Conservation (phyloP, 768 basidiomycete genomes). For the Omphalotus guepiniiformis region DNA sequence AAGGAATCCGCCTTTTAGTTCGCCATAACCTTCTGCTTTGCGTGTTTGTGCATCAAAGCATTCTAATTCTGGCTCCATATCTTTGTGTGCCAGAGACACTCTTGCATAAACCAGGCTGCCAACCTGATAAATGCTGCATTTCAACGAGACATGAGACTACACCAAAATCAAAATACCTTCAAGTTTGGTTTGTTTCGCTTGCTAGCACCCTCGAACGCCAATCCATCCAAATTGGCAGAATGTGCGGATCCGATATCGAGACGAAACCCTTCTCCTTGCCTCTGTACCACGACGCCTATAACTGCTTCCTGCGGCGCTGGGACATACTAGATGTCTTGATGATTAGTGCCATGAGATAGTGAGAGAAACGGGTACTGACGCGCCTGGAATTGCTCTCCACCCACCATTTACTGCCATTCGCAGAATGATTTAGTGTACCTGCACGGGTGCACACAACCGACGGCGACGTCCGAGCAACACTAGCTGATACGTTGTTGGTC, state of each 20-base stretch:
- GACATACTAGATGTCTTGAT: constrained; percentile 60
- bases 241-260: constrained; percentile 94
- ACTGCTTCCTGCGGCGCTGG: constrained; percentile 89
- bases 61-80: constrained; percentile 97
- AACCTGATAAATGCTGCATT: constrained; percentile 47
- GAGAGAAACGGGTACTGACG: constrained; percentile 49
- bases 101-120: constrained; percentile 90
- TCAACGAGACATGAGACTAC: not conserved
- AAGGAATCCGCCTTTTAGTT: constrained; percentile 86
- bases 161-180: constrained; percentile 48
- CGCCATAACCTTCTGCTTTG: constrained; percentile 91
- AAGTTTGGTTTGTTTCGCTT: constrained; percentile 93
- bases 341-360: constrained; percentile 1
- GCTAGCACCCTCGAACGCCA: constrained; percentile 95
- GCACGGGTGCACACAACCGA: constrained; percentile 60
- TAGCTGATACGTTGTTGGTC: constrained; percentile 24
- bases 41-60: constrained; percentile 93
- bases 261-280: constrained; percentile 85
- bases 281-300: constrained; percentile 75
- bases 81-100: constrained; percentile 89
- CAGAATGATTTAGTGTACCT: constrained; percentile 63
- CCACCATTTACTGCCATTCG: constrained; percentile 81
- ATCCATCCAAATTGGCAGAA: constrained; percentile 75
- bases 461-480: constrained; percentile 17
- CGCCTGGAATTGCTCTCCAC: constrained; percentile 82